These are phyloP conservation scores for Nitzschia inconspicua DNA, from an alignment of 108 stramenopile species.

Conservation along the genomic window DNA sequence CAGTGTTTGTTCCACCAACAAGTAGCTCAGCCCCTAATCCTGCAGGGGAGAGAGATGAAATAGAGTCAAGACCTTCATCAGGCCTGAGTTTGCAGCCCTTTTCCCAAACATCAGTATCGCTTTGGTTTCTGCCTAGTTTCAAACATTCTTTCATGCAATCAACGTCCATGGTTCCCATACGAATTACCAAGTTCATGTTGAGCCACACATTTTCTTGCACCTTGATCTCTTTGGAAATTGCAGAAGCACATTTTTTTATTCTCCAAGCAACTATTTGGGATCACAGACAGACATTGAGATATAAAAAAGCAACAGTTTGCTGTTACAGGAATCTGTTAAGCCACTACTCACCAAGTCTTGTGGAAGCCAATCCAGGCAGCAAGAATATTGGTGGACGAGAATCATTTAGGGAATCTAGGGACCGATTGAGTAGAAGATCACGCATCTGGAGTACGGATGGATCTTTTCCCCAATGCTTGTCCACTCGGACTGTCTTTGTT, in stretches of 20 bases:
- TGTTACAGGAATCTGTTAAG: too few relatives aligned
- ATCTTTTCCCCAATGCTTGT: conserved; percentile 86
- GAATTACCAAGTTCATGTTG: conserved; percentile 71
- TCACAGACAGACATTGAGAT: too few relatives aligned
- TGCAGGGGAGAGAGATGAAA: conserved; percentile 70
- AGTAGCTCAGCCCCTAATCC: conserved; percentile 57
- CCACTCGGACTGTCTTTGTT: conserved; percentile 34
- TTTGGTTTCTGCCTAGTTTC: conserved; percentile 68
- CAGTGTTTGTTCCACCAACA: conserved; percentile 80
- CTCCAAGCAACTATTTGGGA: conserved; percentile 83
- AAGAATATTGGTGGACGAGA: conserved; percentile 80
- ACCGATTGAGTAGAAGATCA: conserved; percentile 40
- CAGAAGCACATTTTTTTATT: conserved; percentile 60
- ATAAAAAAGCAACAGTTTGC: too few relatives aligned
- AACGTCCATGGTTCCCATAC: conserved; percentile 78
- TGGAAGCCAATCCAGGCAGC: conserved; percentile 79
- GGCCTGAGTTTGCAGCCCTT: conserved; percentile 83
- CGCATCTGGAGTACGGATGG: conserved; percentile 59
- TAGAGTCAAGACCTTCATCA: conserved; percentile 84
- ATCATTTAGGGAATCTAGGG: conserved; percentile 15
- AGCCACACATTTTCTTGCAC: conserved; percentile 87
- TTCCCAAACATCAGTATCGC: conserved; percentile 58
- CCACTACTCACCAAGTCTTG: too few relatives aligned
- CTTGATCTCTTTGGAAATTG: conserved; percentile 67
- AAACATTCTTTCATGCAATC: conserved; percentile 76